Evolutionary conservation across 305 asterid species (phyloP), one percentile per base, ranked within the genome.

Genomic region (Fraxinus platypoda): DNA sequence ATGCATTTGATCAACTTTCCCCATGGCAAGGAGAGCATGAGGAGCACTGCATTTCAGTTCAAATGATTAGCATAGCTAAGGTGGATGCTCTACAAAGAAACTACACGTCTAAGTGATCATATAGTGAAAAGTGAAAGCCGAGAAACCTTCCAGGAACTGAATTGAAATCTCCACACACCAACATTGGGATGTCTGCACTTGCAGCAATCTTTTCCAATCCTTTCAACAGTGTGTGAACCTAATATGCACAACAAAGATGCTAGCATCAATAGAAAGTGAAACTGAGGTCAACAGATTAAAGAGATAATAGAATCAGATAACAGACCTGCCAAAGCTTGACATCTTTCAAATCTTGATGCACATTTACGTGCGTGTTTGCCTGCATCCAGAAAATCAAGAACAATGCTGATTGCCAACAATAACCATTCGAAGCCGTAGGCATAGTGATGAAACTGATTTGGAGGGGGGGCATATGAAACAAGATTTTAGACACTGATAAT

Each of bases 241-340:
- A 86, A 88, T 35, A 77, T 30, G 75, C 34, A 62, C 83, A 57
- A 79, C 12, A 76, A 71, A 75, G 34, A 68, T 52, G 88, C 35
- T 33, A 80, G 83, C 31, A 30, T 77, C 74, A 80, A 71, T 81
- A 46, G 34, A 54, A 80, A 78, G 64, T 23, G 85, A 75, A 77
- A 77, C 64, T 68, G 19, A 71, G 49, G 70, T 23, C 72, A 74
- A 76, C 43, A 74, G 34, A 74, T 75, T 68, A 76, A 52, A 83
- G 80, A 76, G 83, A 83, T 54, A 59, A 68, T 74, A 73, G 76
- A 26, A 11, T 74, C 30, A n/a, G 26, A 86, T 52, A 80, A 79
- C 66, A 79, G 74, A 96, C 99, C 99, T 94, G 99, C 99, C 99
- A 97, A 80, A 97, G 97, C 87, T 93, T 97, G 87, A 97, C 97